Percentiles rank a stretch among this genome's conserved stretches.
Conservation (phyloP, 495 filamentous ascomycete genomes). For the Penicillium samsonianum region DNA sequence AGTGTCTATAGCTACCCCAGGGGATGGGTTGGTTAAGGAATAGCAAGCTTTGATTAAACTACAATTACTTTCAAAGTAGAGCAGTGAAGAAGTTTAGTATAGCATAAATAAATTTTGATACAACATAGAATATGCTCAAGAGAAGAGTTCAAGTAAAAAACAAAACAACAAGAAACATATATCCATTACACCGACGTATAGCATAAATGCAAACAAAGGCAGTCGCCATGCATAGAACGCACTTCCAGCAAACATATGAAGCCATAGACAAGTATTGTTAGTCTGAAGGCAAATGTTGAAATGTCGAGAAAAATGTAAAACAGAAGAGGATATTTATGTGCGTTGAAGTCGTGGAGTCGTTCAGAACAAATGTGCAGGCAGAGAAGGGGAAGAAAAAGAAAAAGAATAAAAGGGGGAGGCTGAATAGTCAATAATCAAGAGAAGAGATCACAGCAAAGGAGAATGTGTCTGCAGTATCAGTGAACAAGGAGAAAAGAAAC, state of each 20-base stretch:
- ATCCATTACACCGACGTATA: slow-evolving; percentile 1
- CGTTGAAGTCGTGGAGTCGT: slow-evolving; percentile 40
- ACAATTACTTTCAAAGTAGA: neutral
- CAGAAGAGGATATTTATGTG: slow-evolving; percentile 30
- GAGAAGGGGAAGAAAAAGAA: slow-evolving; percentile 19
- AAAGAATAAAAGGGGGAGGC: neutral
- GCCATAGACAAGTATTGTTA: neutral
- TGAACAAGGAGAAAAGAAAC: slow-evolving; percentile 6
- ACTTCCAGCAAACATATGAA: neutral
- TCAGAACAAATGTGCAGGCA: slow-evolving; percentile 32
- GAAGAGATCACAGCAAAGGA: slow-evolving; percentile 5
- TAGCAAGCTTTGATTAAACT: neutral
- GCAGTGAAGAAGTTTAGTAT: neutral
- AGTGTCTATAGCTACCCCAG: neutral
- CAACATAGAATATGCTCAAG: neutral
- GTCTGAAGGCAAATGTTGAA: neutral
- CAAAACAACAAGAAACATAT: neutral
- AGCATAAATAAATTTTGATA: neutral
- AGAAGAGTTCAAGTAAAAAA: neutral
- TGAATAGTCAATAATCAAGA: neutral
- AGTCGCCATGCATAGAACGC: slow-evolving; percentile 7
- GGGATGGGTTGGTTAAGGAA: neutral
- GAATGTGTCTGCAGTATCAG: slow-evolving; percentile 6
- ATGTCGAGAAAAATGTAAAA: slow-evolving; percentile 7
- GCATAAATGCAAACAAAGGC: slow-evolving; percentile 5